These are phyloP conservation scores for Tremella mesenterica DNA, from an alignment of 768 basidiomycete genomes.

Conservation along the genomic window DNA sequence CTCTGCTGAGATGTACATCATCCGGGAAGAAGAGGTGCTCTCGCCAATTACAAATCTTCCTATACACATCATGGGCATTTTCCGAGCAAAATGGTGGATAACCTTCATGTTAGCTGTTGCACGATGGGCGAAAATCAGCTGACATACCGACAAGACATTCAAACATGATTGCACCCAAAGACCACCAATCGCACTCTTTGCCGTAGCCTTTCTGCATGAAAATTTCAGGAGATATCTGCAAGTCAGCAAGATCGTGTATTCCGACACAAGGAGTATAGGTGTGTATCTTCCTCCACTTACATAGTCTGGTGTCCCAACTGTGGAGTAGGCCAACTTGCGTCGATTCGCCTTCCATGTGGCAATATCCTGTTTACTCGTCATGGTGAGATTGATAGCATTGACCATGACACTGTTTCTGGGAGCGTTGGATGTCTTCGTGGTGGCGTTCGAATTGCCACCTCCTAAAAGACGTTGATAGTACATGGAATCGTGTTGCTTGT, in stretches of 20 bases:
- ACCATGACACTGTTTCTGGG: conserved; percentile 91
- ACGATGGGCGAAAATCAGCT: background rate
- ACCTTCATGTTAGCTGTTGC: conserved; percentile 40
- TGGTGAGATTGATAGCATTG: conserved; percentile 91
- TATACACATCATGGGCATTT: conserved; percentile 92
- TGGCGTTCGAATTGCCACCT: conserved; percentile 45
- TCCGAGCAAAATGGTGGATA: conserved; percentile 97
- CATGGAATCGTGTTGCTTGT: conserved; percentile 90
- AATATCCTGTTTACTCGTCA: conserved; percentile 73
- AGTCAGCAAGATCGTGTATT: conserved; percentile 2
- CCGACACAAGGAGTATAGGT: background rate
- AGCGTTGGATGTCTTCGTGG: conserved; percentile 23
- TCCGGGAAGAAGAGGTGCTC: conserved; percentile 80
- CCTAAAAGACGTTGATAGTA: conserved; percentile 89
- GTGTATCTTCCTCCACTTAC: conserved; percentile 23
- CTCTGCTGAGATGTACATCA: conserved; percentile 82
- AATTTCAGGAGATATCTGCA: conserved; percentile 81
- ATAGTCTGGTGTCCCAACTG: conserved; percentile 92
- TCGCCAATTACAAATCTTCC: conserved; percentile 94
- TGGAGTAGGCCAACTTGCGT: conserved; percentile 92
- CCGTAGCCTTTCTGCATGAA: conserved; percentile 96
- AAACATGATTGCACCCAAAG: conserved; percentile 95
- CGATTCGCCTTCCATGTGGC: conserved; percentile 99
- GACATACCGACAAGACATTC: conserved; percentile 73
- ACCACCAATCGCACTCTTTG: conserved; percentile 99